Evolutionary conservation across 805 yeast species (phyloP), one percentile per base, ranked within the genome.

Genomic region (Nakazawaea pomicola): DNA sequence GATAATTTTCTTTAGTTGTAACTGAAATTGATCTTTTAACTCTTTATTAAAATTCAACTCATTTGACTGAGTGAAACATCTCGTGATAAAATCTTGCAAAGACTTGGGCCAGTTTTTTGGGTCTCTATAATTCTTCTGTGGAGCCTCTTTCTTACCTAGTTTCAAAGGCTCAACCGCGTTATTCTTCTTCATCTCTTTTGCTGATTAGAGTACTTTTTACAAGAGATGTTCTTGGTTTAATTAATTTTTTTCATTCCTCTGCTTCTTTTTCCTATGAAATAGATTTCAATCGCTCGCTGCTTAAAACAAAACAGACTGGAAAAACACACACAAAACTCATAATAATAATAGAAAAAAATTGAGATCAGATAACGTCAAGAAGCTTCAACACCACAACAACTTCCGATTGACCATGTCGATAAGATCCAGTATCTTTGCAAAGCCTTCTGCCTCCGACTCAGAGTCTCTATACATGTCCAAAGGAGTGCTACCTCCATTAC

Each of bases 61-160:
- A 17, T 56, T 59, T 0, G 75, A 65, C 40, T 58, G 55, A 11
- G 54, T 50, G 51, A 80, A 79, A 31, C 77, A 64, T 9, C 59
- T 47, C 4, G 64, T 62, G 6, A 80, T 76, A 54, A 77, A 81
- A 11, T 57, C 54, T 52, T 69, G 76, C 30, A 80, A 57, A 3
- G 70, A 53, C n/a, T 56, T 63, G 1, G 86, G 87, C 84, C 84
- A 80, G 38, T 51, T 55, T 29, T 53, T 48, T 1, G 65, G 63
- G 38, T 60, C 58, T 23, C 49, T 54, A 34, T 51, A 49, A 28
- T 51, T 29, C 21, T 21, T 29, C 16, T 21, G 29, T n/a, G 36
- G 28, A 16, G 24, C 29, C 27, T 41, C 46, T 24, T 43, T 44
- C 16, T 50, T 46, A 11, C 57, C 49, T 1, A 53, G 30, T 18